phyloP scores from a whole-genome alignment of 2,329 filamentous ascomycete genomes.

The Rutstroemia sydowiana region DNA sequence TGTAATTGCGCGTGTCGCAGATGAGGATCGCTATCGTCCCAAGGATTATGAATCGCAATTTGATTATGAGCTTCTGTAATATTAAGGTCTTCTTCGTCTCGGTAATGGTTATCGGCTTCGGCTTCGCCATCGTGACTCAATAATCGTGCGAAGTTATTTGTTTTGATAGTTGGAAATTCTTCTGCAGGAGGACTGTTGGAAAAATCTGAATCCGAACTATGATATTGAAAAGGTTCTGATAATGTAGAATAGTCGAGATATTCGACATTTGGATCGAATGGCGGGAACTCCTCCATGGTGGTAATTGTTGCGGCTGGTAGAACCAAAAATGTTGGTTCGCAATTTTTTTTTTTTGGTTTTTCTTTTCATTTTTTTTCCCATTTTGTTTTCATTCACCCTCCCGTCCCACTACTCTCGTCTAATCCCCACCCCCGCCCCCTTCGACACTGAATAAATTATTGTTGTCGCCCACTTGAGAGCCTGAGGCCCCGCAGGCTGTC shows the following conservation, averaged over 20 bases:
- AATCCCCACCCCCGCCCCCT: too few relatives aligned
- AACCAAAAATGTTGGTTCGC: too few relatives aligned
- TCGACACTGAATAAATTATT: too few relatives aligned
- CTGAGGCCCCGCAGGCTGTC: too few relatives aligned
- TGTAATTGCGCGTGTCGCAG: not conserved
- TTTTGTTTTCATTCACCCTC: too few relatives aligned
- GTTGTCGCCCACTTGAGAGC: too few relatives aligned
- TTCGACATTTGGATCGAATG: not conserved
- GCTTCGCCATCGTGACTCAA: not conserved
- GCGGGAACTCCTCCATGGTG: too few relatives aligned
- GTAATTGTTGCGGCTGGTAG: too few relatives aligned
- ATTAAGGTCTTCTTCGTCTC: too few relatives aligned
- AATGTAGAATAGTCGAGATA: not conserved
- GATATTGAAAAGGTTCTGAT: not conserved
- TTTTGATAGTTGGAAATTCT: not conserved
- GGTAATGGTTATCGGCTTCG: not conserved
- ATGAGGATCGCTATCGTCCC: not conserved
- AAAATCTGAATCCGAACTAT: not conserved
- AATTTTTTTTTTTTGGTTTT: too few relatives aligned
- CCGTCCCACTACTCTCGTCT: too few relatives aligned
- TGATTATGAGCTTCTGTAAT: not conserved
- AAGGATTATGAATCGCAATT: not conserved
- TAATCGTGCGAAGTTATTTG: not conserved
- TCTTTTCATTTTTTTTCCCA: too few relatives aligned
- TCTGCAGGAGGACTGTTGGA: not conserved